Conservation (phyloP, 1,284 basidiomycete genomes). For the Phylloboletellus chloephorus region DNA sequence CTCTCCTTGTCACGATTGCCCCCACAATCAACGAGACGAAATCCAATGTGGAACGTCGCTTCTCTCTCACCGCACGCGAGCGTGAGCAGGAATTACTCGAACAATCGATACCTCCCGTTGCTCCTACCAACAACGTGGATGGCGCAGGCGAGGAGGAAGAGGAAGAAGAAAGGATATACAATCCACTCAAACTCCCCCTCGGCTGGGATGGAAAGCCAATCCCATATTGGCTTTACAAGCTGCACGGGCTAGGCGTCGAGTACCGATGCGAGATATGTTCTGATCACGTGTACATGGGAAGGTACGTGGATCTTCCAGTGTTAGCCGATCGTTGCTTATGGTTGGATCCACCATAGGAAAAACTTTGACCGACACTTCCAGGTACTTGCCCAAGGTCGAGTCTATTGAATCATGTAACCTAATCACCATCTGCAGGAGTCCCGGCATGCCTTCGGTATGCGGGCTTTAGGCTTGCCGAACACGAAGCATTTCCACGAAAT, state of each 20-base stretch:
- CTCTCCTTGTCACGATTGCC: slow-evolving; percentile 61
- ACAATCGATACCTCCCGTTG: slow-evolving; percentile 65
- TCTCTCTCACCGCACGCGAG: slow-evolving; percentile 94
- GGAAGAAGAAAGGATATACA: slow-evolving; percentile 94
- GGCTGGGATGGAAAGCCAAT: slow-evolving; percentile 99
- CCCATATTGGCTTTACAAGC: slow-evolving; percentile 97
- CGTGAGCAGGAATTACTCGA: slow-evolving; percentile 91
- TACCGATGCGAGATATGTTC: slow-evolving; percentile 99
- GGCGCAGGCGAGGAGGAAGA: slow-evolving; percentile 76
- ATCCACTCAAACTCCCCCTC: slow-evolving; percentile 93
- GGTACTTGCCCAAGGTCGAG: slow-evolving; percentile 32
- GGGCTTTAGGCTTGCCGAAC: slow-evolving; percentile 93
- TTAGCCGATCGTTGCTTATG: slow-evolving; percentile 12
- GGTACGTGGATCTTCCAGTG: slow-evolving; percentile 42
- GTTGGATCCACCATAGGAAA: slow-evolving; percentile 51
- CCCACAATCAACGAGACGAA: slow-evolving; percentile 83
- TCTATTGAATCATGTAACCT: slow-evolving; percentile 9
- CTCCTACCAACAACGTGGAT: slow-evolving; percentile 46
- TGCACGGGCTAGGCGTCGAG: slow-evolving; percentile 96
- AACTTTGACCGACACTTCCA: slow-evolving; percentile 94
- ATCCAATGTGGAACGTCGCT: slow-evolving; percentile 92
- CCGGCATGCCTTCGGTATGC: slow-evolving; percentile 97
- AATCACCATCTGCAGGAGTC: slow-evolving; percentile 61
- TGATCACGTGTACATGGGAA: slow-evolving; percentile 91
- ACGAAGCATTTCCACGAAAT: slow-evolving; percentile 99